A percentile compares a stretch with the other conserved stretches of the same genome.
Conservation (phyloP, 441 rosid genomes). For the California macrophylla region DNA sequence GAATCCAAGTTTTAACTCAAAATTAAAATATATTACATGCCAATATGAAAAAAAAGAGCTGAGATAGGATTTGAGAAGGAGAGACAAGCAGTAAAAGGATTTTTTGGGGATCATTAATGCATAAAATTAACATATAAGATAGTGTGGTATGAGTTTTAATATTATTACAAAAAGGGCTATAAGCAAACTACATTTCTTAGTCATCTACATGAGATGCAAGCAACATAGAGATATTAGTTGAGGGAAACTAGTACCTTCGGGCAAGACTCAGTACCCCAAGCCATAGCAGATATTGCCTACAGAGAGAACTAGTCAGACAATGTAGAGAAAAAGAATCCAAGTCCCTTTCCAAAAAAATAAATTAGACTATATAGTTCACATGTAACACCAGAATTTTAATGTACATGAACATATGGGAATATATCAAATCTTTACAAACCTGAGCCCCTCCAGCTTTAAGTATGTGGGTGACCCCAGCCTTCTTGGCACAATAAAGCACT, state of each 20-base stretch:
- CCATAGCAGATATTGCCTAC: conserved; percentile 94
- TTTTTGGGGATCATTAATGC: not conserved
- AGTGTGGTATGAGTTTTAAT: not conserved
- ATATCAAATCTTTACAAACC: conserved; percentile 33
- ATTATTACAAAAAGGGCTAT: not conserved
- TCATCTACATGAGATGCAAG: not conserved
- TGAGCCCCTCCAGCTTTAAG: conserved; percentile 97
- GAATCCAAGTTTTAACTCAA: not conserved
- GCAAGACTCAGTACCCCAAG: conserved; percentile 93
- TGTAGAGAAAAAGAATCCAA: conserved; percentile 6
- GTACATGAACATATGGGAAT: not conserved
- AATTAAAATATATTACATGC: not conserved
- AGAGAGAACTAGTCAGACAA: conserved; percentile 8
- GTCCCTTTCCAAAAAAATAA: not conserved
- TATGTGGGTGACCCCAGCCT: conserved; percentile 82
- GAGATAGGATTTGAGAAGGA: not conserved
- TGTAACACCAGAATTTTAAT: conserved; percentile 4
- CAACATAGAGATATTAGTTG: not conserved
- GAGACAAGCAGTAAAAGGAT: not conserved
- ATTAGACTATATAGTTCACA: not conserved
- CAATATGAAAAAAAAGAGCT: not conserved
- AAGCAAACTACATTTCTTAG: not conserved
- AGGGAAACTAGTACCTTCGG: conserved; percentile 56
- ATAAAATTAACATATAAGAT: not conserved
- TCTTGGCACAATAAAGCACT: conserved; percentile 86